Evolutionary conservation across 768 basidiomycete species (phyloP), one percentile per base, ranked within the genome.

Genomic region (Sarcomyxa edulis): DNA sequence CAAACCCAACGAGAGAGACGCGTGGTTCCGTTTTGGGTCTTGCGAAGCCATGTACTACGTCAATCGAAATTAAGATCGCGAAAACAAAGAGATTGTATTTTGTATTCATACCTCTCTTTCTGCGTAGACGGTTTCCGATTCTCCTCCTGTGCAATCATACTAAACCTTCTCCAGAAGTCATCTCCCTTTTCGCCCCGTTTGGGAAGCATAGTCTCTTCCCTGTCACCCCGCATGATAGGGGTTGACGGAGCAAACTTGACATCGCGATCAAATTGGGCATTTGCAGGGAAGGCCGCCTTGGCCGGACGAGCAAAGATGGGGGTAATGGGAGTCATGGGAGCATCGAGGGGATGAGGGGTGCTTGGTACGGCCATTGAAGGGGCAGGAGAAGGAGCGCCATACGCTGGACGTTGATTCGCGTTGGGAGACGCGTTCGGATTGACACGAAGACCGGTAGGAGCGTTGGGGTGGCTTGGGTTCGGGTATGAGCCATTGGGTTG

Each of bases 151-250:
- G 78, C 86, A 45, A 90, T 78, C 68, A 89, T 87, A 44, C 82
- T 85, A 60, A 90, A 91, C 26, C 88, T 70, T 43, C 84, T 69
- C 88, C 88, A 91, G 61, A 91, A 90, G 50, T 89, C 83, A 50
- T 90, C 86, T 1, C 85, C 84, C 34, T 71, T 76, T 54, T 85
- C 77, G 2, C 85, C 84, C 31, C 84, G 72, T 27, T 66, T 66
- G 2, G 84, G 81, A 6, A 89, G 55, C 3, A 84, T 53, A 2
- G 78, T 74, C 28, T 81, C 84, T 55, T 90, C 87, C 1, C 66
- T 66, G 35, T 78, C 69, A 5, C 83, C 76, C 11, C 86, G 74
- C 53, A 89, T 71, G 52, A 88, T 86, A 12, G 71, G 64, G 39
- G 65, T 58, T 12, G 64, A 37, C 28, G 45, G 47, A 18, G 57